Conservation (phyloP, 164 flowering plant genomes). For the Berberis thunbergii region DNA sequence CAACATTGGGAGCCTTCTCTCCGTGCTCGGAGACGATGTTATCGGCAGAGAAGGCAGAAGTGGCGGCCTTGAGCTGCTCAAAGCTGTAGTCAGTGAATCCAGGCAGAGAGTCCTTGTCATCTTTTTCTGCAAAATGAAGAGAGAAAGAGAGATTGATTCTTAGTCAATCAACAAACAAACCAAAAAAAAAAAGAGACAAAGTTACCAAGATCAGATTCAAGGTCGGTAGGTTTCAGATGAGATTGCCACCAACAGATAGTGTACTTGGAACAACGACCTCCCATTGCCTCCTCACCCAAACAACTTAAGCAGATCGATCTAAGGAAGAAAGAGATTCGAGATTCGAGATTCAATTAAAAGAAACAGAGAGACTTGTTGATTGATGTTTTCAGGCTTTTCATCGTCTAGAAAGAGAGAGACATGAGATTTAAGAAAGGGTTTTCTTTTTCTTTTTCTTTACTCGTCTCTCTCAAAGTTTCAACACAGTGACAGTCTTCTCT, state of each 20-base stretch:
- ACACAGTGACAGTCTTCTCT: background rate
- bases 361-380: too few species aligned
- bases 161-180: constrained; percentile 15
- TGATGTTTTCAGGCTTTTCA: too few species aligned
- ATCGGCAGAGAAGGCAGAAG: constrained; percentile 60
- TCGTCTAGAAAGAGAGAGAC: too few species aligned
- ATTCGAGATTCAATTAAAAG: too few species aligned
- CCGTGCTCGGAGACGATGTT: constrained; percentile 94
- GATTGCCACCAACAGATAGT: constrained; percentile 75
- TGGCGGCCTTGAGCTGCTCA: constrained; percentile 64
- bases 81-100: constrained; percentile 57
- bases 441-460: background rate
- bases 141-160: constrained; percentile 25
- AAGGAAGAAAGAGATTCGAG: too few species aligned
- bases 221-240: constrained; percentile 45
- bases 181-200: background rate
- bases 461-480: background rate
- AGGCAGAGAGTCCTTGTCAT: constrained; percentile 32
- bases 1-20: constrained; percentile 91
- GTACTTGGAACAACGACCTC: constrained; percentile 70
- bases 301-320: too few species aligned
- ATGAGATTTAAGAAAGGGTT: too few species aligned
- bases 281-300: constrained; percentile 29
- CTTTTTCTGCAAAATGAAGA: constrained; percentile 46
- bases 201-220: constrained; percentile 58